phyloP scores from a whole-genome alignment of 495 filamentous ascomycete species.

The Bombardia bombarda region DNA sequence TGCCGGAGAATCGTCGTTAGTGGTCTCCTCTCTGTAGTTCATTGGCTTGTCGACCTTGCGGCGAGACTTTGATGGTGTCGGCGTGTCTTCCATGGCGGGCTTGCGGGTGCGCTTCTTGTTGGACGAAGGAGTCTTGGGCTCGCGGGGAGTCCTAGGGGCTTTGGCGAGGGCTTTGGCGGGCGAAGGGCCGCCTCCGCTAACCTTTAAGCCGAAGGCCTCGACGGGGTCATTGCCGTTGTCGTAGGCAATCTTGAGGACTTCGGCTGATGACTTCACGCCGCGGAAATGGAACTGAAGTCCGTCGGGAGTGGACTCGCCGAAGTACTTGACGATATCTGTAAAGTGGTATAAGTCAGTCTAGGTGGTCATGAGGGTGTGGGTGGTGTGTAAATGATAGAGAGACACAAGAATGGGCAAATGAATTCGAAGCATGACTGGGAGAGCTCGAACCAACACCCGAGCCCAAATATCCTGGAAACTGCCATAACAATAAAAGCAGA shows the following conservation, averaged over 20 bases:
- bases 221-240: constrained; percentile 20
- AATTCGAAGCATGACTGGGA: too few species aligned
- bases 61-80: too few species aligned
- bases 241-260: constrained; percentile 27
- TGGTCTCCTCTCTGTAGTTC: constrained; percentile 1
- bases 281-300: constrained; percentile 43
- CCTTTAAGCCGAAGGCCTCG: constrained; percentile 6
- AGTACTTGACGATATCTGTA: constrained; percentile 35
- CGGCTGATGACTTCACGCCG: constrained; percentile 31
- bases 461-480: not conserved
- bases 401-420: too few species aligned
- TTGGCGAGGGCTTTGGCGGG: constrained; percentile 1
- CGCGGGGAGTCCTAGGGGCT: constrained; percentile 1
- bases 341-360: not conserved
- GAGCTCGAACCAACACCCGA: too few species aligned
- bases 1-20: constrained; percentile 17
- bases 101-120: too few species aligned
- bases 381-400: not conserved
- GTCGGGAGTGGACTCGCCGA: constrained; percentile 32
- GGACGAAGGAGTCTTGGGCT: not conserved
- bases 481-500: not conserved
- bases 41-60: too few species aligned
- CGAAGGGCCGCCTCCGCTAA: not conserved
- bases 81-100: too few species aligned
- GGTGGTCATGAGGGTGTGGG: not conserved